Base-by-base conservation (phyloP, 768 basidiomycete species). In the Boletus sp. region DNA sequence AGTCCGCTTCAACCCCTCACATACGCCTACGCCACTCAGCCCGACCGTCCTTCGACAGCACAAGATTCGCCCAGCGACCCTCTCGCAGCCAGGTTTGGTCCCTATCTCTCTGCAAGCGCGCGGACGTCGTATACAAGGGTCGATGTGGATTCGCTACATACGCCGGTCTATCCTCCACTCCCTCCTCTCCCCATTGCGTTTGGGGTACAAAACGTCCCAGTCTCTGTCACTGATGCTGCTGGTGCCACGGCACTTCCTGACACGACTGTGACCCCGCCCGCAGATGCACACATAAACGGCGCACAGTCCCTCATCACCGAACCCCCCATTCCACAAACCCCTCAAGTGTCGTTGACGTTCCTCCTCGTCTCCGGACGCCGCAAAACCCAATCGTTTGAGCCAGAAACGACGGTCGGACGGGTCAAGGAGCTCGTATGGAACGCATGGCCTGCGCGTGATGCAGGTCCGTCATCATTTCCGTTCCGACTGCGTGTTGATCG, bases 381-480 rank as follows among this genome's bases (percentile, higher is more conserved):
- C 58, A 77, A 85, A 59, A 83, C 84, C 0, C 89, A 91, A 82
- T 74, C 80, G 0, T 92, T 92, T 61, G 87, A 89, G 30, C 88
- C 89, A 12, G 83, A 83, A 61, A 87, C 82, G 20, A 87, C 88
- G 0, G 75, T 92, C 33, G 88, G 87, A 17, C 78, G 90, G 62
- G 86, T 90, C 30, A 92, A 92, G 72, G 90, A 92, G 73, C 80
- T 92, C 47, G 82, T 86, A 37, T 92, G 90, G 90, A 89, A 86
- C 73, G 80, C 83, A 35, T 92, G 90, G 90, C 88, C 88, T 30
- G 73, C 52, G 50, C 65, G 67, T 47, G 67, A 63, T 54, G 61
- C 76, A 64, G 89, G 89, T 86, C 59, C 65, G 60, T 55, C 47
- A 12, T 57, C 45, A 55, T 62, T 50, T 62, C 56, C 51, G 53